A percentile compares a stretch with the other conserved stretches of the same genome.
Conservation (phyloP, 257 asterid genomes). For the Primulina tabacum region DNA sequence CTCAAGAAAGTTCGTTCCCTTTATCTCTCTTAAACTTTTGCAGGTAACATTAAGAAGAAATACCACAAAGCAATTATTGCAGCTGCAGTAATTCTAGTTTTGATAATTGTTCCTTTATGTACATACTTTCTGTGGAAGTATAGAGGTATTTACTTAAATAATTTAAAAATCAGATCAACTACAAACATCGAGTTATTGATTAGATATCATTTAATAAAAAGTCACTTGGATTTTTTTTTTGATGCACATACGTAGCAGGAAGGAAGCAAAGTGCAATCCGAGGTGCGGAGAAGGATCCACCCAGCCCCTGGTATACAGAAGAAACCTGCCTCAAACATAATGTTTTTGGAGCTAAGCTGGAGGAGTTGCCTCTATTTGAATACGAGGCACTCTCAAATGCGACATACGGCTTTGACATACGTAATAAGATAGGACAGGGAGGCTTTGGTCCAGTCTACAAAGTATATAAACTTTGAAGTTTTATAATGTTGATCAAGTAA, state of each 20-base stretch:
- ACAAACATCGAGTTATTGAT: background rate
- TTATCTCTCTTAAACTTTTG: background rate
- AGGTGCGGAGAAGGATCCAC: background rate
- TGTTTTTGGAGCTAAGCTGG: constrained; percentile 16
- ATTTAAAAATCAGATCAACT: background rate
- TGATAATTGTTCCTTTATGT: background rate
- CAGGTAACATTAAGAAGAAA: background rate
- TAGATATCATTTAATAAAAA: background rate
- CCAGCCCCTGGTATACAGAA: too few species aligned
- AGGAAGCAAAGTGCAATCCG: background rate
- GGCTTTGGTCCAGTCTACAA: constrained; percentile 36
- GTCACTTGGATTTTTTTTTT: background rate
- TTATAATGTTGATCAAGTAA: background rate
- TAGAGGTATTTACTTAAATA: constrained; percentile 17
- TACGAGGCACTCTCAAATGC: constrained; percentile 24
- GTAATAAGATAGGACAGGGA: constrained; percentile 33
- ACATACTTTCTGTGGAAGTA: constrained; percentile 6
- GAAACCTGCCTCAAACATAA: constrained; percentile 1
- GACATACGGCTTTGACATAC: constrained; percentile 16
- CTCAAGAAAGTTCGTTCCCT: background rate
- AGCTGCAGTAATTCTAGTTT: background rate
- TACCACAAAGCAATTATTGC: constrained; percentile 21
- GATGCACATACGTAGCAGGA: background rate
- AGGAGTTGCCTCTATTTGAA: constrained; percentile 24
- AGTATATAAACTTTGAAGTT: constrained; percentile 11